Conservation (phyloP, 202 grass and related monocot genomes). For the Schoenoplectus tabernaemontani region DNA sequence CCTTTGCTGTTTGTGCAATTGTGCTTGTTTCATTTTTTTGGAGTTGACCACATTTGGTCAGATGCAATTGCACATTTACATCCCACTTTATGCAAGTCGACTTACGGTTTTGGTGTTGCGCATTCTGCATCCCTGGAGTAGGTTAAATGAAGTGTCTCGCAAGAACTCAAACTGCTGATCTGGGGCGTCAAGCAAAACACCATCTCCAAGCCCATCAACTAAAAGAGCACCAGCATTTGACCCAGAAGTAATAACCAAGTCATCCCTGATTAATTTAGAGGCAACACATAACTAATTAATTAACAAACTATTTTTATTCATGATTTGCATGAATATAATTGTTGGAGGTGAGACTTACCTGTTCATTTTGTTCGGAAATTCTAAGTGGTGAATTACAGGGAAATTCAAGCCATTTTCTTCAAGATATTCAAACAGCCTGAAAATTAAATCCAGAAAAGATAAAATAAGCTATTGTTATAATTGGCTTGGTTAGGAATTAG, state of each 20-base stretch:
- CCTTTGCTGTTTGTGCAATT: neutral
- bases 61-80: neutral
- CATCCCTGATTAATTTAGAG: constrained; percentile 53
- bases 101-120: constrained; percentile 99
- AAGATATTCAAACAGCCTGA: constrained; percentile 89
- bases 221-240: constrained; percentile 78
- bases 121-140: constrained; percentile 99
- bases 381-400: constrained; percentile 86
- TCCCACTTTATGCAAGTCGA: constrained; percentile 1
- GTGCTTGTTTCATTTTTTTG: constrained; percentile 3
- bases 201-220: constrained; percentile 97
- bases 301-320: neutral
- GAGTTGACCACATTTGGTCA: neutral
- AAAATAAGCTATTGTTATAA: neutral
- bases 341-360: constrained; percentile 34
- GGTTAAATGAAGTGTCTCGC: constrained; percentile 89
- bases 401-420: constrained; percentile 66
- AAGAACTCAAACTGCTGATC: constrained; percentile 74
- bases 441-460: constrained; percentile 19
- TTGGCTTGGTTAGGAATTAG: neutral
- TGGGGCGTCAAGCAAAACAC: constrained; percentile 66
- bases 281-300: neutral
- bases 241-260: constrained; percentile 86
- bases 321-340: neutral
- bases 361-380: constrained; percentile 57